Evolutionary conservation across 768 basidiomycete species (phyloP), one percentile per base, ranked within the genome.

Genomic region (Russula compacta): DNA sequence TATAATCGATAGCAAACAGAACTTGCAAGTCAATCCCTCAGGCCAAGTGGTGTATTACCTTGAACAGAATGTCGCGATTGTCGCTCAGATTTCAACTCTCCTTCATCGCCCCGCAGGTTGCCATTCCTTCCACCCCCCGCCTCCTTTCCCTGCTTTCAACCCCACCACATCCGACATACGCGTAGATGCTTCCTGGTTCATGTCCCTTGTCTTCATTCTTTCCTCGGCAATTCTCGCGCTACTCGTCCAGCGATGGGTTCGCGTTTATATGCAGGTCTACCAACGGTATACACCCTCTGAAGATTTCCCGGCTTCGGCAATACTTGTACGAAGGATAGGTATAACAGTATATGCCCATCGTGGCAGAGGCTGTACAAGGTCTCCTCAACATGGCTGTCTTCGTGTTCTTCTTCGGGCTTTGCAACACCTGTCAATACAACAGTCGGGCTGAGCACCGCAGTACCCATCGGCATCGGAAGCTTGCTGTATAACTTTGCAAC

Each of bases 381-480:
- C 73, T 81, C 11, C 72, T 83, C 24, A 80, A 82, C 61, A 68
- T 77, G 14, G 77, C 80, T 1, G 71, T 81, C 15, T 72, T 79
- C 21, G 70, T 81, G 1, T 81, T 81, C 68, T 75, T 83, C 67
- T 71, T 77, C 38, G 77, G 79, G 29, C 72, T 83, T 24, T 68
- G 78, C 42, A 72, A 74, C 21, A 79, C 81, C 66, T 19, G 65
- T 66, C 40, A 62, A 67, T 48, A 12, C 5, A 1, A 44, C 24
- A 15, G 53, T 67, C 17, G 66, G 63, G 0, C 21, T 35, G 1
- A 6, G 51, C 4, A 55, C 60, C 0, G n/a, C 60, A 0, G 15
- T 53, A 3, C 50, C 63, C 3, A 55, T 67, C n/a, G 11, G 21
- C 15, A 0, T 49, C 11, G 65, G 60, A 32, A 51, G 17, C 9